These are phyloP conservation scores for Fusarium sp. DNA, from an alignment of 2,329 filamentous ascomycete genomes.

Conservation along the genomic window DNA sequence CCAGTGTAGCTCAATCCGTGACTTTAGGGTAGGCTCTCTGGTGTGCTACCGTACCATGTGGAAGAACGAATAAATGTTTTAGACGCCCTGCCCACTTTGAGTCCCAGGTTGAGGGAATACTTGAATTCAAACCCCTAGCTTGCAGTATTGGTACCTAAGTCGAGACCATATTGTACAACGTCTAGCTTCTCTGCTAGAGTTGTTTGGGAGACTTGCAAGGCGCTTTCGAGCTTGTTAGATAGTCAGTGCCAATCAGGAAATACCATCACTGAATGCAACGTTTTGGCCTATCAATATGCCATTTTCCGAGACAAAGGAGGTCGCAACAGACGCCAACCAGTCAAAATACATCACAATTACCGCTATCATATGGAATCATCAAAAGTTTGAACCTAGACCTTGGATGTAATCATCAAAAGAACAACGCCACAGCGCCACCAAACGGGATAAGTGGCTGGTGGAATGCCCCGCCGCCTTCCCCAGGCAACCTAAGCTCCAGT, in stretches of 20 bases:
- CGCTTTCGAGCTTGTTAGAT: accelerated
- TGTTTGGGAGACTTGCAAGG: too few species aligned
- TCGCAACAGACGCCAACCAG: background rate
- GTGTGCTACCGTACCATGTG: too few species aligned
- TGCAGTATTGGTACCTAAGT: background rate
- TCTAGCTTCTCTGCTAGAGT: too few species aligned
- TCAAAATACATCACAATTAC: background rate
- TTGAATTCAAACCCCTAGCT: background rate
- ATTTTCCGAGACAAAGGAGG: too few species aligned
- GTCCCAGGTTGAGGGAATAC: accelerated
- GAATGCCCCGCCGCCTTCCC: slow-evolving; percentile 17
- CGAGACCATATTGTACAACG: background rate
- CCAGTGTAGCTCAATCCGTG: background rate
- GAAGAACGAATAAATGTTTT: background rate
- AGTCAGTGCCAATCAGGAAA: background rate
- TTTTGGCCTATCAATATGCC: accelerated
- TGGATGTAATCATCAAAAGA: background rate
- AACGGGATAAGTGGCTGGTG: background rate
- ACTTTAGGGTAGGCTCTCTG: background rate
- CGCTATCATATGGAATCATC: background rate
- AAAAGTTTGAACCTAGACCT: background rate
- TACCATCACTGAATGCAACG: accelerated
- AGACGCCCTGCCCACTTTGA: too few species aligned
- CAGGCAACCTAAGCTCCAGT: slow-evolving; percentile 30
- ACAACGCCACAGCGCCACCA: slow-evolving; percentile 8